Percentiles rank a stretch among this genome's conserved stretches.
Evolutionary conservation across 2,329 filamentous ascomycete species (phyloP).

Genomic region (Nemania abortiva): DNA sequence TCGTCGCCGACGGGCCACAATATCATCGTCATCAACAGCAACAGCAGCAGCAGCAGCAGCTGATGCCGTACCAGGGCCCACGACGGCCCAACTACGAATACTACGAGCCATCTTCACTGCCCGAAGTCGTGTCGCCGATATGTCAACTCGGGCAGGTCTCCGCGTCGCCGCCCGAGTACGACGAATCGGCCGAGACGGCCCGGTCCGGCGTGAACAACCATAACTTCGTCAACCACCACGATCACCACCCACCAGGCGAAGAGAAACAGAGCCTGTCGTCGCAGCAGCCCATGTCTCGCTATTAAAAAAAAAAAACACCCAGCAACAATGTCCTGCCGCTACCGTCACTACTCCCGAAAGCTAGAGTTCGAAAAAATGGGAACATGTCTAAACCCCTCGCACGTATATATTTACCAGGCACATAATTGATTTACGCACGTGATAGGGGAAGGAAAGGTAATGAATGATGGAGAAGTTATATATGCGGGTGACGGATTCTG

Average conservation of each 20-base stretch:
- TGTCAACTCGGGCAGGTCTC: conserved; percentile 37
- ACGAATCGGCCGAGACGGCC: conserved; percentile 30
- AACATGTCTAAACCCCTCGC: not conserved
- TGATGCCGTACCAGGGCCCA: conserved; percentile 5
- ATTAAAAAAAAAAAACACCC: conserved; percentile 28
- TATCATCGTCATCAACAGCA: no score
- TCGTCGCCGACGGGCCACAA: not conserved
- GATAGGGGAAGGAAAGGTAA: not conserved
- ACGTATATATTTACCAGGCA: conserved; percentile 27
- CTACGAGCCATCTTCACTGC: not conserved
- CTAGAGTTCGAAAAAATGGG: not conserved
- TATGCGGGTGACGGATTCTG: not conserved
- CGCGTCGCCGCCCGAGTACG: conserved; percentile 35
- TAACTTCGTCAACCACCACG: not conserved
- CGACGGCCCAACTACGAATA: conserved; percentile 20
- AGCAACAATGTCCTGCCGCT: not conserved
- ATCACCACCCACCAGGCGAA: not conserved
- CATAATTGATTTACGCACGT: conserved; percentile 10
- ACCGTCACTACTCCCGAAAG: not conserved
- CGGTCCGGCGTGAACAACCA: not conserved
- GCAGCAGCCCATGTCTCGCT: conserved; percentile 41
- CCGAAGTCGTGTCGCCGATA: conserved; percentile 36
- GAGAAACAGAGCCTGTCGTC: conserved; percentile 34
- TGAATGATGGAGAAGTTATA: not conserved
- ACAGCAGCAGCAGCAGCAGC: no score